Conservation (phyloP, 2,329 filamentous ascomycete species). For the Aureobasidium pullulans region DNA sequence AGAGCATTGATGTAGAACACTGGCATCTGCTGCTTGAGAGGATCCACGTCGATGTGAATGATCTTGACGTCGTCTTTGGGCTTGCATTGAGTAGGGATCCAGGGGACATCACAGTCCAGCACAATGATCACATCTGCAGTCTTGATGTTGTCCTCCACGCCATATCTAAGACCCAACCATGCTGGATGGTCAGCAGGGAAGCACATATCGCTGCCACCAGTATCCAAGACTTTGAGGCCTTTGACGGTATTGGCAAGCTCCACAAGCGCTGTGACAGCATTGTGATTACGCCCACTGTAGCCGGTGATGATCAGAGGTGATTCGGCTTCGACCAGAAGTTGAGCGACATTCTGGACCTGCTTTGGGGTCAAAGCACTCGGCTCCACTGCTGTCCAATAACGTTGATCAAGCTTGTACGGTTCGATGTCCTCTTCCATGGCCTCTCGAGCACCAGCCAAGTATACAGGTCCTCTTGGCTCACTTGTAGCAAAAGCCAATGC, state of each 20-base stretch:
- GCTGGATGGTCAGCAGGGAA: conserved; percentile 63
- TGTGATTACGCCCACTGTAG: conserved; percentile 63
- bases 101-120: conserved; percentile 84
- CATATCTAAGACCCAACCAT: conserved; percentile 60
- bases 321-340: conserved; percentile 55
- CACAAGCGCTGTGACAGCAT: conserved; percentile 54
- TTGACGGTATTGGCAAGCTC: conserved; percentile 60
- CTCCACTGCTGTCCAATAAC: conserved; percentile 63
- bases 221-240: conserved; percentile 65
- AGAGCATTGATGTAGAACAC: conserved; percentile 51
- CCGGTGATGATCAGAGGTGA: conserved; percentile 64
- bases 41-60: conserved; percentile 60
- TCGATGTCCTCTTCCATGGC: conserved; percentile 79
- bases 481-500: conserved; percentile 75
- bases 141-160: conserved; percentile 63
- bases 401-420: conserved; percentile 61
- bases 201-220: conserved; percentile 72
- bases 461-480: conserved; percentile 71
- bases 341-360: conserved; percentile 53
- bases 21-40: conserved; percentile 56
- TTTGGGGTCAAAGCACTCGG: conserved; percentile 53
- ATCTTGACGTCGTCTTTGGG: conserved; percentile 51
- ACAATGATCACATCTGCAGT: conserved; percentile 79
- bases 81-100: conserved; percentile 72
- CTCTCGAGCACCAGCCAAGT: conserved; percentile 70